Evolutionary conservation across 1,284 basidiomycete genomes (phyloP).

Genomic region (Agroathelia rolfsii): DNA sequence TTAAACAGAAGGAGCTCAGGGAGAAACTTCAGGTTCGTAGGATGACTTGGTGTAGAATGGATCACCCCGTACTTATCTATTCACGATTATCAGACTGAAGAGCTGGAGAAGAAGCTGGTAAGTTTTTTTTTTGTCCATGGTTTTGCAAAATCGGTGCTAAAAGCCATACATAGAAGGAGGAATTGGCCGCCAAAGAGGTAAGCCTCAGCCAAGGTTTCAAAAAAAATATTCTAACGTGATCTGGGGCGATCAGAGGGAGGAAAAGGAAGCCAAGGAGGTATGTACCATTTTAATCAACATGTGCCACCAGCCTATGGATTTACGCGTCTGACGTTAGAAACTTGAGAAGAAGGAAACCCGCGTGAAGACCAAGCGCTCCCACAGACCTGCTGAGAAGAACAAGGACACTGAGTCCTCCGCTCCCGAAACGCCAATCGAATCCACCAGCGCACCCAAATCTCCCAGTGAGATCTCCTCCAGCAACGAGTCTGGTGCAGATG

Average conservation of each 20-base stretch:
- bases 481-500: conserved; percentile 49
- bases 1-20: conserved; percentile 50
- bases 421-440: conserved; percentile 15
- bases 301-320: conserved; percentile 2
- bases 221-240: conserved; percentile 4
- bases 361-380: conserved; percentile 39
- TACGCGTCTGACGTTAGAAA: conserved; percentile 27
- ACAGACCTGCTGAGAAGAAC: conserved; percentile 23
- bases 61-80: conserved; percentile 3
- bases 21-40: conserved; percentile 58
- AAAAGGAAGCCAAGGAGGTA: conserved; percentile 16
- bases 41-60: no score
- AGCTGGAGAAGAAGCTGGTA: conserved; percentile 31
- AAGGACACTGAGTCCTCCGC: conserved; percentile 23
- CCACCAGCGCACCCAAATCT: conserved; percentile 8
- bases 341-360: conserved; percentile 46
- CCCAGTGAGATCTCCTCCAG: conserved; percentile 25
- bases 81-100: conserved; percentile 22
- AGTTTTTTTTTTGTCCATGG: conserved; percentile 8
- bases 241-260: conserved; percentile 16
- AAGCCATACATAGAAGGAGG: conserved; percentile 36
- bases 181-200: conserved; percentile 35
- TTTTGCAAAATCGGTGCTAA: conserved; percentile 11
- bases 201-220: conserved; percentile 7
- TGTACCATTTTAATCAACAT: no score